Percentiles rank a stretch among this genome's conserved stretches.
phyloP scores from a whole-genome alignment of 2,329 filamentous ascomycete species.

The Peltaster fructicola region DNA sequence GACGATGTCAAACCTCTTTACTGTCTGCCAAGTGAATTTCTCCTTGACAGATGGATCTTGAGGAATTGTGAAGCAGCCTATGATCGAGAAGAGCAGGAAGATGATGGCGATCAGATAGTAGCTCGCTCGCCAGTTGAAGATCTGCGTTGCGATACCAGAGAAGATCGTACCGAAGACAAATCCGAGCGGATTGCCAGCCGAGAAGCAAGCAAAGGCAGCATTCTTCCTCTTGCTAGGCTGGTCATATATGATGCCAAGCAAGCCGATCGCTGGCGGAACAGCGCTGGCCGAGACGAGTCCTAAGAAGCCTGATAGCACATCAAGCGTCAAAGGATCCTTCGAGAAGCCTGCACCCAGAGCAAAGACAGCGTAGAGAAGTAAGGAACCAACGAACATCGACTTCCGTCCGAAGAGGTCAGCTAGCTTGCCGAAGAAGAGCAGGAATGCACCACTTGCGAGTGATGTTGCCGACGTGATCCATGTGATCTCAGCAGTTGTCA shows the following conservation, averaged over 20 bases:
- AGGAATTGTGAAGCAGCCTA: slow-evolving; percentile 46
- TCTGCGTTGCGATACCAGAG: slow-evolving; percentile 41
- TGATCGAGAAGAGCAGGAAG: slow-evolving; percentile 40
- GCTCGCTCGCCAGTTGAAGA: slow-evolving; percentile 45
- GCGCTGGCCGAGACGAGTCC: slow-evolving; percentile 48
- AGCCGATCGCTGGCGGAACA: slow-evolving; percentile 46
- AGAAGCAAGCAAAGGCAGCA: slow-evolving; percentile 45
- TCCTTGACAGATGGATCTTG: slow-evolving; percentile 31
- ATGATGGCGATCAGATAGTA: slow-evolving; percentile 47
- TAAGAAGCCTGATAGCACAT: slow-evolving; percentile 45
- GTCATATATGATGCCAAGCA: slow-evolving; percentile 46
- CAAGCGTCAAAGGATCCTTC: slow-evolving; percentile 38
- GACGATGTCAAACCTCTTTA: slow-evolving; percentile 42
- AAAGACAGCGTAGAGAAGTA: slow-evolving; percentile 41
- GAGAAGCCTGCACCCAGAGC: slow-evolving; percentile 42
- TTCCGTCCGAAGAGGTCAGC: slow-evolving; percentile 46
- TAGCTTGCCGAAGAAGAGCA: slow-evolving; percentile 48
- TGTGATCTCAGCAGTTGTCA: slow-evolving; percentile 48
- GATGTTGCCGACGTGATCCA: slow-evolving; percentile 49
- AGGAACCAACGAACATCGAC: slow-evolving; percentile 39
- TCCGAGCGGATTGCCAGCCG: slow-evolving; percentile 38
- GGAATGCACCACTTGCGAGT: slow-evolving; percentile 45
- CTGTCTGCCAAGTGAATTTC: slow-evolving; percentile 26
- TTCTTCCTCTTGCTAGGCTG: slow-evolving; percentile 46
- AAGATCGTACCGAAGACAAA: slow-evolving; percentile 42